Evolutionary conservation across 1,284 basidiomycete species (phyloP).

Genomic region (Coniferiporia sulphurascens): DNA sequence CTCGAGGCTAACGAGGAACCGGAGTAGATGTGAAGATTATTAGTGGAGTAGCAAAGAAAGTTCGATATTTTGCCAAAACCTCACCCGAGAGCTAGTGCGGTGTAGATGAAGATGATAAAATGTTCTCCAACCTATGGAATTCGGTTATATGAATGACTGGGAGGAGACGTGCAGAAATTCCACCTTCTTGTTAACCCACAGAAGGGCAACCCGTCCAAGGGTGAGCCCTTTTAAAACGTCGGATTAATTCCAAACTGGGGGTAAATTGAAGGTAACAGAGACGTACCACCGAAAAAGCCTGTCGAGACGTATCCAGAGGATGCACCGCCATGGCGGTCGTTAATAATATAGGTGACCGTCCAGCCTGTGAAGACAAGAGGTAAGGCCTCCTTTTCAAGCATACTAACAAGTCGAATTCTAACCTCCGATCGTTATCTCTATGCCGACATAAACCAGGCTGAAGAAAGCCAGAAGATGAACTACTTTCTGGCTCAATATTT

Average conservation of each 20-base stretch:
- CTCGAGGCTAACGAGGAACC: constrained; percentile 35
- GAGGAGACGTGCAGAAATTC: neutral
- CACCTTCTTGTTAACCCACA: constrained; percentile 48
- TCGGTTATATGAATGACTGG: neutral
- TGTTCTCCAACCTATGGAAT: constrained; percentile 37
- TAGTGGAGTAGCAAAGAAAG: neutral
- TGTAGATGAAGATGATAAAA: constrained; percentile 36
- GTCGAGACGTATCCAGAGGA: constrained; percentile 30
- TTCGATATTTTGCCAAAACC: constrained; percentile 3
- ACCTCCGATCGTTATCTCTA: constrained; percentile 28
- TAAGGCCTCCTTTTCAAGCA: neutral
- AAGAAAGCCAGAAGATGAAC: constrained; percentile 27
- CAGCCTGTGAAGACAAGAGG: constrained; percentile 24
- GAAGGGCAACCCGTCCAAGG: constrained; percentile 38
- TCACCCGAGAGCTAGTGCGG: constrained; percentile 33
- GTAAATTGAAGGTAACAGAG: neutral
- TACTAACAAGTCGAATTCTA: neutral
- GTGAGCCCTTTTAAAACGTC: constrained; percentile 33
- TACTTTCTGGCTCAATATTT: constrained; percentile 19
- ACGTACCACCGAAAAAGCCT: constrained; percentile 31
- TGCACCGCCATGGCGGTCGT: constrained; percentile 28
- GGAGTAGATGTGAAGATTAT: neutral
- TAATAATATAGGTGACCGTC: constrained; percentile 33
- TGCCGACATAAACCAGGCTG: constrained; percentile 29
- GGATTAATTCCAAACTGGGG: neutral